These are phyloP conservation scores for Taxillus chinensis DNA, from an alignment of 164 flowering plant genomes.

Conservation along the genomic window DNA sequence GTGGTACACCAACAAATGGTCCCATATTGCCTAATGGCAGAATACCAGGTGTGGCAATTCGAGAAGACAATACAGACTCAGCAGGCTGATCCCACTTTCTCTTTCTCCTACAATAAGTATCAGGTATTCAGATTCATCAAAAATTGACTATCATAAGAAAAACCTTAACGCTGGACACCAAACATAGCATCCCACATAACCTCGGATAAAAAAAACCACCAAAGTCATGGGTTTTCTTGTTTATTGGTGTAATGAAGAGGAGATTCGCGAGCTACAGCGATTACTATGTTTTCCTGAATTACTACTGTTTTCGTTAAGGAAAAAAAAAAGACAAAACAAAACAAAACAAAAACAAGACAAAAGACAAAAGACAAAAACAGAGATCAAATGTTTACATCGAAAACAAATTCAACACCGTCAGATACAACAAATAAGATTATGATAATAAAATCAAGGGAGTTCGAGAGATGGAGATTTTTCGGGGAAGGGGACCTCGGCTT, in stretches of 20 bases:
- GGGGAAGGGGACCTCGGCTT: neutral
- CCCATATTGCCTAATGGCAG: slow-evolving; percentile 33
- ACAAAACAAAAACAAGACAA: neutral
- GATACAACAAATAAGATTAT: neutral
- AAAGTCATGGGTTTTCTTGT: no score
- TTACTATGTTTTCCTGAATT: no score
- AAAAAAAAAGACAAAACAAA: neutral
- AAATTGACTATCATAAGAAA: neutral
- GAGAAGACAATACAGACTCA: slow-evolving; percentile 51
- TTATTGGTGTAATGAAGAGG: no score
- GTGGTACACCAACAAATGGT: slow-evolving; percentile 27
- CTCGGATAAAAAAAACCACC: neutral
- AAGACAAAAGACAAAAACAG: neutral
- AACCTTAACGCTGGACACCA: neutral
- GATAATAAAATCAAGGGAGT: neutral
- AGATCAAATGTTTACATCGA: neutral
- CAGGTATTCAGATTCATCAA: neutral
- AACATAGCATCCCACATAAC: neutral
- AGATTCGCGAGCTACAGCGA: no score
- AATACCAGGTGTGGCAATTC: slow-evolving; percentile 37
- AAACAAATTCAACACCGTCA: neutral
- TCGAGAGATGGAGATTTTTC: no score
- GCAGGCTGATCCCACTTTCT: slow-evolving; percentile 99
- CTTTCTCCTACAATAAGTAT: slow-evolving; percentile 46
- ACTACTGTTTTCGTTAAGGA: no score